Evolutionary conservation across 352 stramenopile species (phyloP), one percentile per base, ranked within the genome.

Genomic region (Pythium brassicae): DNA sequence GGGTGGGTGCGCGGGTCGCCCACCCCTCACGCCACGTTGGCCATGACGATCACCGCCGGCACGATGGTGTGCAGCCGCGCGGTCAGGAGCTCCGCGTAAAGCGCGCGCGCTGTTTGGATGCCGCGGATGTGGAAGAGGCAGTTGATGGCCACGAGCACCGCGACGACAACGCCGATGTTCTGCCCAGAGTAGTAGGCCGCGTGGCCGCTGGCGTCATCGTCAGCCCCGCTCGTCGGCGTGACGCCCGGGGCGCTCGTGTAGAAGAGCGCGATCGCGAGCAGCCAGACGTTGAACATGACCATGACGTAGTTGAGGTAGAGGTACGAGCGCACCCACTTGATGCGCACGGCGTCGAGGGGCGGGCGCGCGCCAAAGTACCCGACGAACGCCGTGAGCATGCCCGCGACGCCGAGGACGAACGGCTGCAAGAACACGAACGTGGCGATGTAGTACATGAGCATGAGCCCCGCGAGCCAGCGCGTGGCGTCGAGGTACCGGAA

Each of bases 391-490:
- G 81, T 89, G 47, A 84, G 32, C 29, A 89, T 54, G 53, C 81
- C 81, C 27, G 83, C 20, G 27, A 68, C 66, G 23, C 76, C 76
- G n/a, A 89, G 50, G 39, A 88, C 57, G 52, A 89, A 86, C 27
- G 81, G 81, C 61, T 91, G 81, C 45, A 88, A 42, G 58, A 91
- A 89, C 63, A 91, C 64, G 47, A 88, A 82, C 39, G 81, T 88
- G 23, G 51, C 67, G 15, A 75, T 51, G 63, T 91, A 91, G 55
- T 91, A 91, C 51, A 62, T 66, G 46, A 91, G 68, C 69, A 91
- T 81, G 51, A 76, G 65, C 44, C 64, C 68, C 0, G 76, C 78
- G 57, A 83, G 62, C 75, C 77, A 83, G 15, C 78, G 72, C 17
- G 72, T 86, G 49, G 72, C 74, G 64, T 83, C 72, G 64, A 88